A percentile compares a stretch with the other conserved stretches of the same genome.
These are phyloP conservation scores for Cantharellus cinnabarinus DNA, from an alignment of 768 basidiomycete genomes.

Conservation along the genomic window DNA sequence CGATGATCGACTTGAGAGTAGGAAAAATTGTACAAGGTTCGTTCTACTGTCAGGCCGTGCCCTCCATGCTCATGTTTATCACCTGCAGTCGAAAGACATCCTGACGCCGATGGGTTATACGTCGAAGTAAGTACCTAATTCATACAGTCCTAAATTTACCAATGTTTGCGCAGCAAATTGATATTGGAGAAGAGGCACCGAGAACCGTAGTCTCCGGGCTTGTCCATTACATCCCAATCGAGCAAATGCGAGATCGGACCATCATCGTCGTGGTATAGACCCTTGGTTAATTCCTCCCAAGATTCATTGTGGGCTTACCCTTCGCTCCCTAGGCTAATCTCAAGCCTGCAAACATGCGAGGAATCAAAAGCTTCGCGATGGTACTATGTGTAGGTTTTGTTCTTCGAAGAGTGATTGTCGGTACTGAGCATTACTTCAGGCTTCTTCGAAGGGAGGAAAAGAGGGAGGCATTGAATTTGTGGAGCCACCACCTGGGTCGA, in stretches of 20 bases:
- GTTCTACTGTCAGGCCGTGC: conserved; percentile 11
- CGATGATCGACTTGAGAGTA: conserved; percentile 93
- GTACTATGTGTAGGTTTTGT: conserved; percentile 54
- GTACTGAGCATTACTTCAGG: conserved; percentile 26
- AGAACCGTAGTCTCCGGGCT: conserved; percentile 93
- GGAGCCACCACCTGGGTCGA: conserved; percentile 62
- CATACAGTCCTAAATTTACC: conserved; percentile 1
- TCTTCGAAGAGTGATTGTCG: neutral
- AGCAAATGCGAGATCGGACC: conserved; percentile 70
- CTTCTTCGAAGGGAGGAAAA: conserved; percentile 75
- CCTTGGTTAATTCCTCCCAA: neutral
- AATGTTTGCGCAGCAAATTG: conserved; percentile 49
- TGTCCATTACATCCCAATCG: conserved; percentile 90
- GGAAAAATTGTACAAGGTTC: conserved; percentile 80
- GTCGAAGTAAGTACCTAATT: conserved; percentile 41
- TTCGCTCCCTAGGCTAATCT: conserved; percentile 31
- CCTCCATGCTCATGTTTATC: neutral
- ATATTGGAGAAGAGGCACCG: conserved; percentile 85
- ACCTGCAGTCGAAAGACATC: conserved; percentile 69
- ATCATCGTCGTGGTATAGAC: conserved; percentile 55
- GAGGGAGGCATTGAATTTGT: conserved; percentile 83
- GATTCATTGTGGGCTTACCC: neutral
- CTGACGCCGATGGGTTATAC: conserved; percentile 95
- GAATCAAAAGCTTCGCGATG: conserved; percentile 97
- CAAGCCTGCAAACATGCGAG: conserved; percentile 92